Percentiles rank a stretch among this genome's conserved stretches.
Evolutionary conservation across 305 asterid genomes (phyloP).

Genomic region (Fraxinus sp.): DNA sequence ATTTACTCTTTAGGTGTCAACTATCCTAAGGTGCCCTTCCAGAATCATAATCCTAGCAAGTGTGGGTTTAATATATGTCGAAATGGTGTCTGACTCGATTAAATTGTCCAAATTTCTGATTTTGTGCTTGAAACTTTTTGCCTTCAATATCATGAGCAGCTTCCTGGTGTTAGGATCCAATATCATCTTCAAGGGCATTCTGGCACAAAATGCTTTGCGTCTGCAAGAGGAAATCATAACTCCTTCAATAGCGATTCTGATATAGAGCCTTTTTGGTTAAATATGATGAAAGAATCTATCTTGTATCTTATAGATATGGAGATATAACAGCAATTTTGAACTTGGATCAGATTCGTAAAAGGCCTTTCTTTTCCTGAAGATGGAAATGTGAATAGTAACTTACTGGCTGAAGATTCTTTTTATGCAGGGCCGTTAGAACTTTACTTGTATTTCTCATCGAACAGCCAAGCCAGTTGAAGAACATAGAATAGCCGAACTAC

Average conservation of each 20-base stretch:
- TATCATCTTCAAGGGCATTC: constrained; percentile 23
- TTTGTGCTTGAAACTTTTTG: constrained; percentile 8
- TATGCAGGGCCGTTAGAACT: constrained; percentile 44
- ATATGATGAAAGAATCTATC: constrained; percentile 35
- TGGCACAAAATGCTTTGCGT: constrained; percentile 27
- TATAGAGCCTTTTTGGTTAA: constrained; percentile 50
- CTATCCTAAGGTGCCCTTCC: constrained; percentile 25
- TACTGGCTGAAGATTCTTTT: constrained; percentile 18
- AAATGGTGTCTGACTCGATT: background rate
- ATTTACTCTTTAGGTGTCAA: constrained; percentile 30
- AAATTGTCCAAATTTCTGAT: background rate
- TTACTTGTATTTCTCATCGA: constrained; percentile 30
- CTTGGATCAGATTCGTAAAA: background rate
- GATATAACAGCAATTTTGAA: background rate
- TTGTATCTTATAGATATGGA: constrained; percentile 39
- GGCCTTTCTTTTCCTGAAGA: background rate
- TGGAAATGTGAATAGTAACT: constrained; percentile 14
- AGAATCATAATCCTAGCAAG: constrained; percentile 17
- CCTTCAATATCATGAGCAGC: constrained; percentile 29
- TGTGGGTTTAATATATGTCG: constrained; percentile 29
- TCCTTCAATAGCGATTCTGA: constrained; percentile 36
- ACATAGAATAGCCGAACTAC: constrained; percentile 55
- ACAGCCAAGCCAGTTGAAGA: constrained; percentile 49
- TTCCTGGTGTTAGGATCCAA: constrained; percentile 20
- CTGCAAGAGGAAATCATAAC: constrained; percentile 47